A percentile compares a stretch with the other conserved stretches of the same genome.
Evolutionary conservation across 805 yeast genomes (phyloP).

Genomic region (Pichia kluyveri): DNA sequence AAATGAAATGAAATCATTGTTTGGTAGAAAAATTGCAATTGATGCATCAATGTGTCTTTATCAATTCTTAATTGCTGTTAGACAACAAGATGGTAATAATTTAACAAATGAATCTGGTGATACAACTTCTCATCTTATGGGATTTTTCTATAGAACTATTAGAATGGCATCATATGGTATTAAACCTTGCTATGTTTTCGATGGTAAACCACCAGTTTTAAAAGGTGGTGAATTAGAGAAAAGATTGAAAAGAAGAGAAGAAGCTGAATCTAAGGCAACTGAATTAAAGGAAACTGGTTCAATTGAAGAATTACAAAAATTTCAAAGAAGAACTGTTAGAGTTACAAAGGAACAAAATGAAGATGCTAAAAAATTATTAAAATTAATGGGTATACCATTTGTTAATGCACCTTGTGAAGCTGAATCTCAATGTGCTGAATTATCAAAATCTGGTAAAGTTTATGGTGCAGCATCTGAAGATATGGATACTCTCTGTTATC

Average conservation of each 20-base stretch:
- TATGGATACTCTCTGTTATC: slow-evolving; percentile 96
- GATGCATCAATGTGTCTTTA: slow-evolving; percentile 95
- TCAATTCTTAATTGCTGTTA: slow-evolving; percentile 90
- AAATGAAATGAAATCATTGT: slow-evolving; percentile 73
- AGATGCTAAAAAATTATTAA: slow-evolving; percentile 76
- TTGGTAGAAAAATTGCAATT: slow-evolving; percentile 96
- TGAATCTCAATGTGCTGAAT: slow-evolving; percentile 94
- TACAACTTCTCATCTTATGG: slow-evolving; percentile 89
- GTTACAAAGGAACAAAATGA: slow-evolving; percentile 89
- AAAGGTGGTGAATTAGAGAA: slow-evolving; percentile 91
- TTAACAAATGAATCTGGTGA: slow-evolving; percentile 83
- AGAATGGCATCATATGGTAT: slow-evolving; percentile 87
- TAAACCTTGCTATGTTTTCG: slow-evolving; percentile 94
- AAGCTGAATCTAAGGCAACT: slow-evolving; percentile 68
- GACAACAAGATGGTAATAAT: slow-evolving; percentile 96
- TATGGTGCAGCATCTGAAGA: slow-evolving; percentile 98
- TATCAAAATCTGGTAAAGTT: slow-evolving; percentile 84
- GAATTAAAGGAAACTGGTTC: slow-evolving; percentile 75
- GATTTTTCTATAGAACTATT: slow-evolving; percentile 90
- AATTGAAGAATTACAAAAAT: slow-evolving; percentile 63
- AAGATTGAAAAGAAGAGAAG: slow-evolving; percentile 71
- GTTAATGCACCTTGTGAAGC: slow-evolving; percentile 97
- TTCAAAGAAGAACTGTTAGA: slow-evolving; percentile 79
- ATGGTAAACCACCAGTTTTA: slow-evolving; percentile 93
- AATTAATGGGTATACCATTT: slow-evolving; percentile 90